These are phyloP conservation scores for Cutaneotrichosporon cavernicola DNA, from an alignment of 1,284 basidiomycete genomes.

Conservation along the genomic window DNA sequence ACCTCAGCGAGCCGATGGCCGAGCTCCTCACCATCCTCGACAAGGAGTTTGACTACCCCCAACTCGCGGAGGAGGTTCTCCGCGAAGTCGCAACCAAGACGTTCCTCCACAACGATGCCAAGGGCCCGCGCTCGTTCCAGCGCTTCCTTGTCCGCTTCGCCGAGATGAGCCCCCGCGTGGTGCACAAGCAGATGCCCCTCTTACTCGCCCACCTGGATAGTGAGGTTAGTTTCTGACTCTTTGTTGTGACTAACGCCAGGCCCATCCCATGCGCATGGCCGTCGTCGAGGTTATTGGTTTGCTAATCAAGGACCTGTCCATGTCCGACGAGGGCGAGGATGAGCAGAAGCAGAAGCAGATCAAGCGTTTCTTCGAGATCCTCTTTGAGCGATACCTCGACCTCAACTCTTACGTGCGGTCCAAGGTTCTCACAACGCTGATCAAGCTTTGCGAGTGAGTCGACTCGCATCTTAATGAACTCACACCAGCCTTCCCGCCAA, in stretches of 20 bases:
- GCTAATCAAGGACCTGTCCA: conserved; percentile 74
- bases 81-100: conserved; percentile 53
- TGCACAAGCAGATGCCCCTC: conserved; percentile 86
- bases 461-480: background rate
- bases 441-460: conserved; percentile 64
- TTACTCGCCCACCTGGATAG: conserved; percentile 84
- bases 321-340: conserved; percentile 60
- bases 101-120: conserved; percentile 63
- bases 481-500: conserved; percentile 66
- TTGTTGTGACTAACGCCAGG: conserved; percentile 55
- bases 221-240: conserved; percentile 62
- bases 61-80: conserved; percentile 86
- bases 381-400: conserved; percentile 85
- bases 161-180: conserved; percentile 77
- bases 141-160: conserved; percentile 79
- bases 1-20: conserved; percentile 90
- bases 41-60: conserved; percentile 83
- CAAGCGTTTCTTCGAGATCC: conserved; percentile 74
- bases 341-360: conserved; percentile 76
- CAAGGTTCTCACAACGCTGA: conserved; percentile 77
- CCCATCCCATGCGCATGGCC: conserved; percentile 93
- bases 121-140: conserved; percentile 82
- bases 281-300: conserved; percentile 81
- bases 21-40: conserved; percentile 78
- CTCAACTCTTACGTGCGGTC: conserved; percentile 85